Percentiles rank a stretch among this genome's conserved stretches.
phyloP scores from a whole-genome alignment of 306 rosid species.

The Quercus robur region DNA sequence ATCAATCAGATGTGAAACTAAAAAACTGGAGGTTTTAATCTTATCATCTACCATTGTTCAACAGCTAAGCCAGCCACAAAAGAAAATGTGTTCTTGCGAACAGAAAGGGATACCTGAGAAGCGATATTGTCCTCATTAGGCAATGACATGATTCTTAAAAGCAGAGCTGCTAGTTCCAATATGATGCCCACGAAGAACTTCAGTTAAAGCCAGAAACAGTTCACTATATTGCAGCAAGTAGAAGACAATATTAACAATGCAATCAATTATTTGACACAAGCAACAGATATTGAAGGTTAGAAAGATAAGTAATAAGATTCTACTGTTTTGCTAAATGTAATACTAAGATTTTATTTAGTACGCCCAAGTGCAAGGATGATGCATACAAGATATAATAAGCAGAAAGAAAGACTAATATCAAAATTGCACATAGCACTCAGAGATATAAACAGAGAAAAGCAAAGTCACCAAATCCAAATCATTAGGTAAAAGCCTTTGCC shows the following conservation, averaged over 20 bases:
- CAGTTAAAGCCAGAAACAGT: constrained; percentile 22
- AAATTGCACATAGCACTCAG: no score
- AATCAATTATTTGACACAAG: not conserved
- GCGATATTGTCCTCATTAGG: constrained; percentile 61
- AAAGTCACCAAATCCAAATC: no score
- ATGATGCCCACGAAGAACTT: constrained; percentile 16
- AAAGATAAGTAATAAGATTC: not conserved
- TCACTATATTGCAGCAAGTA: not conserved
- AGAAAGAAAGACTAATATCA: not conserved
- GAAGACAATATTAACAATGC: not conserved
- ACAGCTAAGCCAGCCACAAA: not conserved
- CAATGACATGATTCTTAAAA: constrained; percentile 43
- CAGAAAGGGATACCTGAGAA: constrained; percentile 56
- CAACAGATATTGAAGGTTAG: not conserved
- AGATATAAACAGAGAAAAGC: no score
- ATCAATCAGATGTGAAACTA: not conserved
- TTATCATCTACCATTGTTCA: constrained; percentile 9
- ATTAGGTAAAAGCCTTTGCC: no score
- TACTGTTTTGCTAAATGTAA: not conserved
- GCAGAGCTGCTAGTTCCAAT: constrained; percentile 24
- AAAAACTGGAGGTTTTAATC: not conserved
- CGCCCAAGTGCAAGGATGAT: not conserved
- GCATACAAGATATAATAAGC: not conserved
- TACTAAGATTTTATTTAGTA: not conserved
- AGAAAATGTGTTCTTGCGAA: constrained; percentile 4